Base-by-base conservation (phyloP, 2,329 filamentous ascomycete species). In the Ophiostoma perfectum region DNA sequence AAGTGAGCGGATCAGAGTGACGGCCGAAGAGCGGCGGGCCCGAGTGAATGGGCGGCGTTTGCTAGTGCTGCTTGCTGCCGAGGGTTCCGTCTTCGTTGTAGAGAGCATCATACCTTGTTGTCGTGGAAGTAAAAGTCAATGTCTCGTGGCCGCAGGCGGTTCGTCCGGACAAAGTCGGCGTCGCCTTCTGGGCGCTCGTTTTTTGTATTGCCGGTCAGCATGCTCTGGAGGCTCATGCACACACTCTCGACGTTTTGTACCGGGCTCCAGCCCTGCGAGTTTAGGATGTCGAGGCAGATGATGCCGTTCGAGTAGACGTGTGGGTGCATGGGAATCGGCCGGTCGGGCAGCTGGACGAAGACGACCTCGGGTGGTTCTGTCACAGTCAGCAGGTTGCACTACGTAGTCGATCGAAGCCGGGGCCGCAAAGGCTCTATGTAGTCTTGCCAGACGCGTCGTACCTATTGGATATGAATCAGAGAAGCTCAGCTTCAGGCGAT, bases 271-370 rank as follows among this genome's bases (percentile, higher is more conserved):
- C 95, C 95, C 72, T 92, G 89, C 9, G 86, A 83, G 66, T 92
- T 92, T 8, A 99, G 87, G 1, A 99, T 86, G 74, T 99, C 95
- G 65, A 99, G 89, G 75, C 95, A 99, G 76, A 99, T 99, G 78
- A 98, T 97, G 74, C 95, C 95, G 78, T 99, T 99, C 74, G 91
- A 95, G 81, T 99, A 99, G 78, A 99, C 91, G 80, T 99, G 95
- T 3, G 95, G 95, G 75, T 99, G 95, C 78, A 97, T 93, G 0
- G 95, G 95, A 74, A 99, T 93, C 49, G 85, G 83, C 62, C 87
- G 85, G 73, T 85, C 81, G 45, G 86, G 78, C 67, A 86, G 81
- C 74, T 88, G 83, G 68, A 92, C 83, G 76, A 99, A 99, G 68
- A 91, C 90, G 72, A 98, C 95, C 82, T 99, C 95, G 38, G 95